Percentiles rank a stretch among this genome's conserved stretches.
Conservation (phyloP, 768 basidiomycete species). For the Ramaria sp. region DNA sequence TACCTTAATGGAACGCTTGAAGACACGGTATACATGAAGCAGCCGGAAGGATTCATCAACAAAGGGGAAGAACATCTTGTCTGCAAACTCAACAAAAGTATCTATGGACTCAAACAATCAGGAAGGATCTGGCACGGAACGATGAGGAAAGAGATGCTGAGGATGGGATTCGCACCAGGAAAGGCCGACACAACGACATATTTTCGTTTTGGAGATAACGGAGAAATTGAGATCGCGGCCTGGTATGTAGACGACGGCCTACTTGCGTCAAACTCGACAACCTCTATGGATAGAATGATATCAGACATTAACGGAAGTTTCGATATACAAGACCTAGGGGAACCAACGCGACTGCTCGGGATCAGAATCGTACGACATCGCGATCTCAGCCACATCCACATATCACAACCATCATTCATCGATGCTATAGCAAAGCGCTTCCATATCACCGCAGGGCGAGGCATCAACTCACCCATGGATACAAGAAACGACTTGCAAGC, state of each 20-base stretch:
- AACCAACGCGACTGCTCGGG: not conserved
- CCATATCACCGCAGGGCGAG: slow-evolving; percentile 12
- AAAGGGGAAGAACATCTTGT: not conserved
- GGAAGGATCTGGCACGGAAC: slow-evolving; percentile 25
- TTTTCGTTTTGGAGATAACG: not conserved
- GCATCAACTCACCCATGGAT: slow-evolving; percentile 14
- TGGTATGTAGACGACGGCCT: not conserved
- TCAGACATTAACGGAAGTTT: too few relatives aligned
- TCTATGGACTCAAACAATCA: slow-evolving; percentile 29
- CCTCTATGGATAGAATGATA: too few relatives aligned
- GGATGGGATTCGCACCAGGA: slow-evolving; percentile 20
- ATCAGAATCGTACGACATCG: not conserved
- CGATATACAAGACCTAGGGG: slow-evolving; percentile 7
- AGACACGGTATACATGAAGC: slow-evolving; percentile 15
- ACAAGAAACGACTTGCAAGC: slow-evolving; percentile 12
- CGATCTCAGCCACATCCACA: not conserved
- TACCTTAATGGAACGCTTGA: slow-evolving; percentile 16
- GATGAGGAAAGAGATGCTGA: slow-evolving; percentile 17
- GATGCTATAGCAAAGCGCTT: slow-evolving; percentile 10
- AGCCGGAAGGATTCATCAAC: slow-evolving; percentile 8
- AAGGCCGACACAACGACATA: not conserved
- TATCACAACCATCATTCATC: slow-evolving; percentile 1
- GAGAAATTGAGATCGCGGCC: not conserved
- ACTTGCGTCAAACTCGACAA: not conserved
- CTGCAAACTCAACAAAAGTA: slow-evolving; percentile 15